Conservation (phyloP, 805 yeast species). For the Huiozyma sinensis region DNA sequence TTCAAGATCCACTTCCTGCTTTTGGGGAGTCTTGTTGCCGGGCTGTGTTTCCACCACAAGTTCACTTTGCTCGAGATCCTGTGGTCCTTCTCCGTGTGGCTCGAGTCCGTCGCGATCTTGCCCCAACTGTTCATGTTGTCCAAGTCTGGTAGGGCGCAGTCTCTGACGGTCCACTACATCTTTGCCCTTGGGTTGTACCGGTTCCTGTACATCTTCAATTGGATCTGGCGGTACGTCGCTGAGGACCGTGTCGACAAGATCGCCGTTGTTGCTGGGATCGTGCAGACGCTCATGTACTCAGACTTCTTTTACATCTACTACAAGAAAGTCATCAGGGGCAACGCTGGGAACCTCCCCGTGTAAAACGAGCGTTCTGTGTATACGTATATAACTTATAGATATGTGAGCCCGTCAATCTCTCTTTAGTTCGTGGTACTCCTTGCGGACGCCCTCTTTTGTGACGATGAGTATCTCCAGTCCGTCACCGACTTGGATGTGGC, state of each 20-base stretch:
- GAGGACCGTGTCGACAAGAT: slow-evolving; percentile 57
- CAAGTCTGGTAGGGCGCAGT: slow-evolving; percentile 77
- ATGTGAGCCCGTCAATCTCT: slow-evolving; percentile 45
- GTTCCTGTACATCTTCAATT: slow-evolving; percentile 83
- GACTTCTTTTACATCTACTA: slow-evolving; percentile 94
- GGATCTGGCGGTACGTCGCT: slow-evolving; percentile 73
- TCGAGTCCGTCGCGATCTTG: slow-evolving; percentile 81
- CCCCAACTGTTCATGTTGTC: slow-evolving; percentile 91
- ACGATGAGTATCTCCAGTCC: slow-evolving; percentile 84
- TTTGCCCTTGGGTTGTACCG: slow-evolving; percentile 89
- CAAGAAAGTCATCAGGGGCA: slow-evolving; percentile 66
- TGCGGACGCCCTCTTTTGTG: slow-evolving; percentile 85
- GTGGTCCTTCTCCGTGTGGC: slow-evolving; percentile 90
- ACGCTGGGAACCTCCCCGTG: slow-evolving; percentile 60
- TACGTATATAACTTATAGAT: slow-evolving; percentile 1
- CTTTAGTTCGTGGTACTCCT: slow-evolving; percentile 76
- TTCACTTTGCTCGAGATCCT: slow-evolving; percentile 52
- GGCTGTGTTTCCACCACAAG: slow-evolving; percentile 55
- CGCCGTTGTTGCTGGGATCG: slow-evolving; percentile 65
- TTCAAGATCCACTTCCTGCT: slow-evolving; percentile 66
- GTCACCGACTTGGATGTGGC: slow-evolving; percentile 98
- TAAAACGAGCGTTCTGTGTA: no score
- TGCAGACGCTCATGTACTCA: slow-evolving; percentile 82
- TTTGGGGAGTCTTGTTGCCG: slow-evolving; percentile 47
- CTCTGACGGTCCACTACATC: slow-evolving; percentile 83